phyloP scores from a whole-genome alignment of 192 early-diverging fungal genomes.

The Polychytrium aggregatum region DNA sequence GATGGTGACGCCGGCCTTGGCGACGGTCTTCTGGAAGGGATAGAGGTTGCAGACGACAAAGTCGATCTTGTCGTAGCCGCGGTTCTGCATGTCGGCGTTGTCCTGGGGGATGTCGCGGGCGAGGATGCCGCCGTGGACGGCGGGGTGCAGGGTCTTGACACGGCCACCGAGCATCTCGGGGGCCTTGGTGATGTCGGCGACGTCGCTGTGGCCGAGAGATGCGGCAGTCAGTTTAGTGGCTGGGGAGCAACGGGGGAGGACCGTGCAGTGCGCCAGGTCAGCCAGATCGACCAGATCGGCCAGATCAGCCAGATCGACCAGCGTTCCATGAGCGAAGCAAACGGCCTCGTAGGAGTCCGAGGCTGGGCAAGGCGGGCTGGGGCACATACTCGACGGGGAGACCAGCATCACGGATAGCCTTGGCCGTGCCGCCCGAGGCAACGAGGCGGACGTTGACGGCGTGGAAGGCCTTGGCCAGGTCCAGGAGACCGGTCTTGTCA shows the following conservation, averaged over 20 bases:
- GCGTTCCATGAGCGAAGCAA: too few relatives aligned
- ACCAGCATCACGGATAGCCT: constrained; percentile 76
- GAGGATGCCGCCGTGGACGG: constrained; percentile 94
- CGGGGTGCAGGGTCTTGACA: constrained; percentile 98
- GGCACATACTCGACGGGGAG: constrained; percentile 66
- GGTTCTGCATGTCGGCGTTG: constrained; percentile 72
- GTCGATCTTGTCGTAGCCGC: constrained; percentile 87
- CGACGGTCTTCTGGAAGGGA: constrained; percentile 91
- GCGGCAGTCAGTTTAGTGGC: too few relatives aligned
- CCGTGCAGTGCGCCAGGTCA: neutral
- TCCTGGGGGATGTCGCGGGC: constrained; percentile 78
- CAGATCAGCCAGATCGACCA: too few relatives aligned
- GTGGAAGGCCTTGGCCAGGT: constrained; percentile 73
- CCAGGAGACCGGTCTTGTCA: constrained; percentile 90
- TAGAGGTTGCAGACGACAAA: constrained; percentile 97
- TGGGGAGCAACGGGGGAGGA: too few relatives aligned
- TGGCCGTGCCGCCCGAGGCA: constrained; percentile 92
- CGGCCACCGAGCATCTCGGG: constrained; percentile 99
- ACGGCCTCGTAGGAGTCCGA: too few relatives aligned
- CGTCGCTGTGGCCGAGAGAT: constrained; percentile 72
- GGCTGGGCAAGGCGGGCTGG: too few relatives aligned
- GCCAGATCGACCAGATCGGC: neutral
- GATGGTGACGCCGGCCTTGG: constrained; percentile 79
- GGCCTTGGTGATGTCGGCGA: constrained; percentile 93
- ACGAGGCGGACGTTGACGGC: constrained; percentile 69